A percentile compares a stretch with the other conserved stretches of the same genome.
These are phyloP conservation scores for Mycena citricolor DNA, from an alignment of 1,284 basidiomycete genomes.

Conservation along the genomic window DNA sequence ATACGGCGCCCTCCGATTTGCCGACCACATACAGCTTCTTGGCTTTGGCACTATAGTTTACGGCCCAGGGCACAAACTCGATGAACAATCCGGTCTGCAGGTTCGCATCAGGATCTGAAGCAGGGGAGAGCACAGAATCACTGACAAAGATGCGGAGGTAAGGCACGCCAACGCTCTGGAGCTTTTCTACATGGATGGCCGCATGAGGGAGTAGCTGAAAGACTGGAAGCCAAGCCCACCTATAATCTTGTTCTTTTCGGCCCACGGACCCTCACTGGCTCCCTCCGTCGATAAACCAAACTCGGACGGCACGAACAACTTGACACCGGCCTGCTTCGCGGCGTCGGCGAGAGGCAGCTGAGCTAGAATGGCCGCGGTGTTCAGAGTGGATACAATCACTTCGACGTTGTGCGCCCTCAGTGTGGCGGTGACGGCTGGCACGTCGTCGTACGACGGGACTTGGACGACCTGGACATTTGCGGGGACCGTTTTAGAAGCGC, in stretches of 20 bases:
- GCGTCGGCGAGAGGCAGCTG: slow-evolving; percentile 20
- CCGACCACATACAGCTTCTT: slow-evolving; percentile 23
- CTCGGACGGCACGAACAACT: slow-evolving; percentile 21
- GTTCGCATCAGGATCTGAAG: background rate
- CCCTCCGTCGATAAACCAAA: slow-evolving; percentile 17
- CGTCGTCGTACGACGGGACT: too few relatives aligned
- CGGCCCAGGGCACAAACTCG: slow-evolving; percentile 19
- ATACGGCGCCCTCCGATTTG: slow-evolving; percentile 21
- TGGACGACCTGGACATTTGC: slow-evolving; percentile 12
- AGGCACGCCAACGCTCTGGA: slow-evolving; percentile 22
- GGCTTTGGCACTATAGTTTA: slow-evolving; percentile 8
- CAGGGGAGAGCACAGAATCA: background rate
- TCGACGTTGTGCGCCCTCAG: slow-evolving; percentile 23
- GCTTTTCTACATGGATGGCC: slow-evolving; percentile 8
- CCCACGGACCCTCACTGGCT: slow-evolving; percentile 9
- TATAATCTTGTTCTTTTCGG: slow-evolving; percentile 20
- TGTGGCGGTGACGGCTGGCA: slow-evolving; percentile 13
- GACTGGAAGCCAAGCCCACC: slow-evolving; percentile 6
- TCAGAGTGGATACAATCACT: slow-evolving; percentile 24
- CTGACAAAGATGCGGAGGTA: slow-evolving; percentile 24
- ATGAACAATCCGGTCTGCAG: slow-evolving; percentile 26
- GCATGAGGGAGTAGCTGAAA: background rate
- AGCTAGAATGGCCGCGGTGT: slow-evolving; percentile 2
- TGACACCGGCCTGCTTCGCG: slow-evolving; percentile 23
- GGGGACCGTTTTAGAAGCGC: too few relatives aligned